Conservation (phyloP, 2,329 filamentous ascomycete species). For the Byssothecium circinans region DNA sequence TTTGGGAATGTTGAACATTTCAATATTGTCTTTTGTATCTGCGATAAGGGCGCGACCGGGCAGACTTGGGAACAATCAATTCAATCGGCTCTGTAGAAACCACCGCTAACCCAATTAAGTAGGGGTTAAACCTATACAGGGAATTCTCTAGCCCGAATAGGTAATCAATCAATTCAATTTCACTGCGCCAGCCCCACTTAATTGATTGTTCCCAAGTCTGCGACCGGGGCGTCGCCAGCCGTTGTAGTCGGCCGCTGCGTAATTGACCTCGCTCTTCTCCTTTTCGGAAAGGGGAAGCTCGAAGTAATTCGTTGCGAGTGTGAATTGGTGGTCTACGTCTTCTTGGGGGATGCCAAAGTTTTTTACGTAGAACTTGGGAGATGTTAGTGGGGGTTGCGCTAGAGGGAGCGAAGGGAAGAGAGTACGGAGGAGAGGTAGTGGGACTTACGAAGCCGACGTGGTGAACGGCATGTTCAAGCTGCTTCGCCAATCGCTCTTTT, state of each 20-base stretch:
- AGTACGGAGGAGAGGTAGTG: neutral
- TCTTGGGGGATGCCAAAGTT: conserved; percentile 20
- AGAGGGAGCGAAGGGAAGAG: too few relatives aligned
- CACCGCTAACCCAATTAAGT: too few relatives aligned
- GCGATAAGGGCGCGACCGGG: conserved; percentile 37
- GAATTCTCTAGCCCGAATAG: too few relatives aligned
- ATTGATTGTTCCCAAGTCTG: too few relatives aligned
- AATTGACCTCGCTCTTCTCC: conserved; percentile 13
- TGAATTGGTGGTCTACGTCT: conserved; percentile 20
- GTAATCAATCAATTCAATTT: too few relatives aligned
- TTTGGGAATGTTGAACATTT: conserved; percentile 63
- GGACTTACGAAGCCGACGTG: conserved; percentile 11
- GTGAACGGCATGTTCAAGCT: conserved; percentile 5
- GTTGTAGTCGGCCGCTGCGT: conserved; percentile 8
- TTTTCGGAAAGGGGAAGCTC: conserved; percentile 17
- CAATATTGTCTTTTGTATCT: conserved; percentile 55
- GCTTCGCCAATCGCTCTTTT: conserved; percentile 8
- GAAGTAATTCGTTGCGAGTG: conserved; percentile 16
- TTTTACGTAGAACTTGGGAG: conserved; percentile 15
- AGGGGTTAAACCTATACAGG: too few relatives aligned
- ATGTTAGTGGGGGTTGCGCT: neutral
- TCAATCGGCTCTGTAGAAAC: too few relatives aligned
- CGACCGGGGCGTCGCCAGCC: conserved; percentile 5
- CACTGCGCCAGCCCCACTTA: too few relatives aligned
- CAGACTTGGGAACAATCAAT: too few relatives aligned